Evolutionary conservation across 805 yeast species (phyloP).

Genomic region (Myxozyma geophila): DNA sequence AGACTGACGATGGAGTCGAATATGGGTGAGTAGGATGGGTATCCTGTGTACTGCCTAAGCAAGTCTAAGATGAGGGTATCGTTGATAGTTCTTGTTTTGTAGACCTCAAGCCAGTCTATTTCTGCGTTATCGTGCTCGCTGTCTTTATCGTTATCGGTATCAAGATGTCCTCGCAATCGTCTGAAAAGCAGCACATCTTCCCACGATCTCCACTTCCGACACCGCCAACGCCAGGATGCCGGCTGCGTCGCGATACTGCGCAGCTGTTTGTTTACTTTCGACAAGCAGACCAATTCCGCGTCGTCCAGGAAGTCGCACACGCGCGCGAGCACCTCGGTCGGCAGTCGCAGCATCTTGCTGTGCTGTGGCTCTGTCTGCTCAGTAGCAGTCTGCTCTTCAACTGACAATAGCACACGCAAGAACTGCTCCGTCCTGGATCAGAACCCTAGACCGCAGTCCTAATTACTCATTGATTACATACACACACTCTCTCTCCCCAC

Average conservation of each 20-base stretch:
- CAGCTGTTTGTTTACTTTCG: neutral
- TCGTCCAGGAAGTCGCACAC: slow-evolving; percentile 10
- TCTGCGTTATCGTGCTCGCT: neutral
- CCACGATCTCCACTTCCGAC: slow-evolving; percentile 21
- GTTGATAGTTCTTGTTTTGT: neutral
- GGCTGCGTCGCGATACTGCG: neutral
- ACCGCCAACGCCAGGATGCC: slow-evolving; percentile 11
- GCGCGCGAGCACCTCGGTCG: slow-evolving; percentile 18
- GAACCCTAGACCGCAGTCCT: slow-evolving; percentile 12
- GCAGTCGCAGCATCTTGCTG: slow-evolving; percentile 13
- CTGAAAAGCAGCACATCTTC: neutral
- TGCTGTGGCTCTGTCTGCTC: neutral
- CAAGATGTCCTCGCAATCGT: neutral
- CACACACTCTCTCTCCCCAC: neutral
- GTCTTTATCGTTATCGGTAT: neutral
- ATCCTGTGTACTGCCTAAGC: slow-evolving; percentile 2
- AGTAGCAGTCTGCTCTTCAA: neutral
- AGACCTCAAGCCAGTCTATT: slow-evolving; percentile 2
- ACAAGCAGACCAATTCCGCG: slow-evolving; percentile 5
- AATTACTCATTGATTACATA: neutral
- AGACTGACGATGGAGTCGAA: slow-evolving; percentile 9
- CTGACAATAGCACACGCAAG: neutral
- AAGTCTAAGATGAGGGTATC: neutral
- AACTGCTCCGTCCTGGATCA: neutral
- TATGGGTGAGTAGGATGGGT: neutral